Percentiles rank a stretch among this genome's conserved stretches.
phyloP scores from a whole-genome alignment of 441 rosid genomes.

The Pelargonium fulgidum region DNA sequence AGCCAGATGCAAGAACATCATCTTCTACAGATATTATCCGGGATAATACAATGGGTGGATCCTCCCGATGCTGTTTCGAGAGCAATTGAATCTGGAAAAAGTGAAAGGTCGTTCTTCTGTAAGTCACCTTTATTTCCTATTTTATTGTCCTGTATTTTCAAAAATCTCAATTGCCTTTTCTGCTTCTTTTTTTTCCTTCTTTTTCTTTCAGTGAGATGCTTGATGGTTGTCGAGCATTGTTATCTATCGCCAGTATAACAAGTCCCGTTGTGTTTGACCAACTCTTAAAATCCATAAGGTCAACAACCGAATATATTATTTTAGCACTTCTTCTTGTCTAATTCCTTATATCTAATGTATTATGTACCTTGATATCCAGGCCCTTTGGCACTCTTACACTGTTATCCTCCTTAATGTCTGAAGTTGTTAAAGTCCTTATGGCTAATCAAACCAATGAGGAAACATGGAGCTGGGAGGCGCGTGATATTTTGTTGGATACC shows the following conservation, averaged over 20 bases:
- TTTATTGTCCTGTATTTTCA: slow-evolving; percentile 20
- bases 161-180: slow-evolving; percentile 23
- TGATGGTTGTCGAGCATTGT: slow-evolving; percentile 94
- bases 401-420: slow-evolving; percentile 82
- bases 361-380: slow-evolving; percentile 40
- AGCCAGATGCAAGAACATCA: slow-evolving; percentile 71
- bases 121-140: slow-evolving; percentile 16
- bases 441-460: slow-evolving; percentile 57
- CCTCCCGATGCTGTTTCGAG: slow-evolving; percentile 75
- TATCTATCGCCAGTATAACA: slow-evolving; percentile 74
- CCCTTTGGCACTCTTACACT: slow-evolving; percentile 80
- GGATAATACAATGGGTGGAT: slow-evolving; percentile 81
- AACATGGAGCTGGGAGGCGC: slow-evolving; percentile 96
- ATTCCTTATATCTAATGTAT: slow-evolving; percentile 2
- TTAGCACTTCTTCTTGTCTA: slow-evolving; percentile 14
- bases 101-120: slow-evolving; percentile 62
- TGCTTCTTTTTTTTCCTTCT: slow-evolving; percentile 11
- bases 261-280: slow-evolving; percentile 60
- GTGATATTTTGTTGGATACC: slow-evolving; percentile 89
- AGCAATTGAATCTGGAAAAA: slow-evolving; percentile 79
- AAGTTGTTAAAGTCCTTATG: slow-evolving; percentile 74
- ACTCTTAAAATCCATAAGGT: slow-evolving; percentile 84
- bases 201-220: slow-evolving; percentile 67
- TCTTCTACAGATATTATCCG: slow-evolving; percentile 76
- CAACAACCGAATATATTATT: slow-evolving; percentile 19